These are phyloP conservation scores for Crithidia mellificae DNA, from an alignment of 208 protist species.

Conservation along the genomic window DNA sequence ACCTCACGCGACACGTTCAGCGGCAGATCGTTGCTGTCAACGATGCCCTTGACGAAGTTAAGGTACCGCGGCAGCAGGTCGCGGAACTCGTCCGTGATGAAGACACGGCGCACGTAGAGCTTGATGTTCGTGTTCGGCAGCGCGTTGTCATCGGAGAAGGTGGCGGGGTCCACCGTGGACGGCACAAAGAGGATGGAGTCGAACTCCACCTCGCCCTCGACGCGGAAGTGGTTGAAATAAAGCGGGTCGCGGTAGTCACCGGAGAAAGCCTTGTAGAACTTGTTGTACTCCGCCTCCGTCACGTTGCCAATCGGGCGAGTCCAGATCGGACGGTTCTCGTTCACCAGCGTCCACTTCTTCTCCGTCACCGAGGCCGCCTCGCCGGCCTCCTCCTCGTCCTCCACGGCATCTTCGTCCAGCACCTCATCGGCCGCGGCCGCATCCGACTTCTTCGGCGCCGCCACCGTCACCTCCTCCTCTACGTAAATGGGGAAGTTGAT, in stretches of 20 bases:
- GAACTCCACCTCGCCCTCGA: slow-evolving; percentile 98
- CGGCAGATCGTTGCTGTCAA: slow-evolving; percentile 99
- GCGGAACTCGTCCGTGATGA: slow-evolving; percentile 98
- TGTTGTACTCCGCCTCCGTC: slow-evolving; percentile 98
- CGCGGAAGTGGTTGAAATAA: slow-evolving; percentile 96
- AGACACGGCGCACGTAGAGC: slow-evolving; percentile 98
- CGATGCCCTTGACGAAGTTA: slow-evolving; percentile 96
- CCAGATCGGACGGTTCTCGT: slow-evolving; percentile 99
- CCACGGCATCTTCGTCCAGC: slow-evolving; percentile 37
- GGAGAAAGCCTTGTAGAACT: slow-evolving; percentile 98
- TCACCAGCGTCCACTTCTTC: slow-evolving; percentile 95
- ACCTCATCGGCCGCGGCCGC: slow-evolving; percentile 78
- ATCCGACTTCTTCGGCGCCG: slow-evolving; percentile 43
- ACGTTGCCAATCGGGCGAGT: slow-evolving; percentile 94
- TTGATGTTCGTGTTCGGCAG: slow-evolving; percentile 82
- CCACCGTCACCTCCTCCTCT: slow-evolving; percentile 80
- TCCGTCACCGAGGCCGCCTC: slow-evolving; percentile 71
- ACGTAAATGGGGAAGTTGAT: slow-evolving; percentile 99
- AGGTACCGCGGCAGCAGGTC: slow-evolving; percentile 96
- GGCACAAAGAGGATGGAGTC: slow-evolving; percentile 98
- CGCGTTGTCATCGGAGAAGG: slow-evolving; percentile 85
- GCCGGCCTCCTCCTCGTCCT: slow-evolving; percentile 46
- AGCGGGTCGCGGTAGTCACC: slow-evolving; percentile 95
- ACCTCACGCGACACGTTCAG: slow-evolving; percentile 99
- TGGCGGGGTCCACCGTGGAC: slow-evolving; percentile 73